Base-by-base conservation (phyloP, 148 eudicot species). In the Simmondsia chinensis region DNA sequence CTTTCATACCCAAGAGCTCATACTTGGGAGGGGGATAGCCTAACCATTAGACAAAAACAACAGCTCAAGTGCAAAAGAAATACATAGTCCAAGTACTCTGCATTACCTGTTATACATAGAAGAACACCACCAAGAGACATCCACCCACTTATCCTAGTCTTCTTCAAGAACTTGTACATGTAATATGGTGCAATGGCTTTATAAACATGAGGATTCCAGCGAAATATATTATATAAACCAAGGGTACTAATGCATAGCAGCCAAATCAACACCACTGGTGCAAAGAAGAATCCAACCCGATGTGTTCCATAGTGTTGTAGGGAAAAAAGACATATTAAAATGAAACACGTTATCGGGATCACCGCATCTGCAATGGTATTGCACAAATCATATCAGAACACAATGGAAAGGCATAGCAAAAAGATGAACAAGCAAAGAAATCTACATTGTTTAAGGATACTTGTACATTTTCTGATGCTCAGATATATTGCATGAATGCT, bases 281-380 rank as follows among this genome's bases (percentile, higher is more conserved):
- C 96, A 22, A 87, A 87, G 68, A 64, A 58, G 48, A 80, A 76
- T 28, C 96, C 96, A 39, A 87, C 66, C 19, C 82, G 77, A 57
- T 87, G 96, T 8, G 96, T 87, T 56, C 96, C 96, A 22, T 87
- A 87, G 74, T 87, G 96, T 68, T 87, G 96, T 13, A 87, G 55
- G 12, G 96, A 88, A 58, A 87, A 87, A 27, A 87, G 73, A 61
- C 94, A 83, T 32, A 87, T 79, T 56, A 87, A 57, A 41, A 87
- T 69, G 57, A 83, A 70, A 68, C 96, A 87, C 21, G 96, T 83
- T 17, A 87, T 87, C 21, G 94, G 94, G 35, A 87, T 56, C 60
- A 83, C 71, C 2, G 94, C 96, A 77, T 87, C 96, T 87, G 82
- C 64, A 74, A 61, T 37, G 20, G 29, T 28, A 33, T 28, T 20